phyloP scores from a whole-genome alignment of 108 stramenopile genomes.

The Asterionellopsis glacialis region DNA sequence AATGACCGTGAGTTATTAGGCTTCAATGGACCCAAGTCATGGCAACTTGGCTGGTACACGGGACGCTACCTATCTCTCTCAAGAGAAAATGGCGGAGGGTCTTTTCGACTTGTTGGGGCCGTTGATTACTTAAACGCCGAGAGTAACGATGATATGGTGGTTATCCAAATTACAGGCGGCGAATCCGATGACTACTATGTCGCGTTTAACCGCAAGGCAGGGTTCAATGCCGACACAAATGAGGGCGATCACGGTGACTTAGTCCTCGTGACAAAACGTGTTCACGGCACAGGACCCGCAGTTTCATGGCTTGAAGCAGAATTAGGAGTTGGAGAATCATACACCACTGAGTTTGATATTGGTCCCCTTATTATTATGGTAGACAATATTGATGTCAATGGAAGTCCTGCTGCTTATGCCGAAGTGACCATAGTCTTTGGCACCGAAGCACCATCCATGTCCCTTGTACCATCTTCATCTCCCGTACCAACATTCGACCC shows the following conservation, averaged over 20 bases:
- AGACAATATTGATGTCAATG: no score
- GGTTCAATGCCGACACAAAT: not conserved
- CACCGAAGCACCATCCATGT: no score
- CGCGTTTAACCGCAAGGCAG: not conserved
- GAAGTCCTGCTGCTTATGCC: no score
- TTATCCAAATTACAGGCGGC: not conserved
- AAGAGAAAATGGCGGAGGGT: no score
- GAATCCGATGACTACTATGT: not conserved
- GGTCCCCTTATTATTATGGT: no score
- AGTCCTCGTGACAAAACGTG: not conserved
- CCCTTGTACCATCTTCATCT: no score
- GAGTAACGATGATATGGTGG: not conserved
- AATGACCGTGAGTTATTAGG: not conserved
- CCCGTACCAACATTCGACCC: no score
- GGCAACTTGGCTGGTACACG: slow-evolving; percentile 12
- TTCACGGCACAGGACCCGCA: not conserved
- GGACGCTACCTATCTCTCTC: not conserved
- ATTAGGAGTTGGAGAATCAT: not conserved
- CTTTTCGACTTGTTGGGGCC: not conserved
- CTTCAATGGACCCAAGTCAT: slow-evolving; percentile 16
- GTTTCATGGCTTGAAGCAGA: not conserved
- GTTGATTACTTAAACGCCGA: not conserved
- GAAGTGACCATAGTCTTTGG: no score
- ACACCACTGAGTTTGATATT: not conserved
- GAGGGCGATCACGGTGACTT: not conserved